These are phyloP conservation scores for Phaseolus coccineus DNA, from an alignment of 331 rosid species.

Conservation along the genomic window DNA sequence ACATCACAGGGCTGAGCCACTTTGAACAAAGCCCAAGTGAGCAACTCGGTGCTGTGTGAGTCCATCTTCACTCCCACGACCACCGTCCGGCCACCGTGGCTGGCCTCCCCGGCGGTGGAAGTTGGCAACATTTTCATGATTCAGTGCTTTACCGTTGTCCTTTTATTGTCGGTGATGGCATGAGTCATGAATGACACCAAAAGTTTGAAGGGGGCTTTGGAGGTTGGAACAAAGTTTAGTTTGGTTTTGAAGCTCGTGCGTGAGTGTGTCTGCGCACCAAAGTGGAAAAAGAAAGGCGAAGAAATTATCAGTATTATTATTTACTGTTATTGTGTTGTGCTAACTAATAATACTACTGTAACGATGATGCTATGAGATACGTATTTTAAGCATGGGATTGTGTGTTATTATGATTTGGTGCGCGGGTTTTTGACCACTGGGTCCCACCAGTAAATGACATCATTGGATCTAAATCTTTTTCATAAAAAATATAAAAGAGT, in stretches of 20 bases:
- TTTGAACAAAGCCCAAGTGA: slow-evolving; percentile 88
- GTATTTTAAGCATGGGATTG: slow-evolving; percentile 5
- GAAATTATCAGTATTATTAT: slow-evolving; percentile 25
- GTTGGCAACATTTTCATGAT: slow-evolving; percentile 54
- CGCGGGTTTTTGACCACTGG: slow-evolving; percentile 11
- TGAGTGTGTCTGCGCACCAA: slow-evolving; percentile 38
- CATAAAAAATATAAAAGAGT: background rate
- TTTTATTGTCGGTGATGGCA: slow-evolving; percentile 42
- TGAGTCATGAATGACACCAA: background rate
- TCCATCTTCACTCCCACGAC: slow-evolving; percentile 83
- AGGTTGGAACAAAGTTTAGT: background rate
- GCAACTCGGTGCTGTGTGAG: slow-evolving; percentile 75
- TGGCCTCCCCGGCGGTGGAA: slow-evolving; percentile 47
- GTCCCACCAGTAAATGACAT: background rate
- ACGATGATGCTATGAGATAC: background rate
- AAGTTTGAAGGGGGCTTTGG: background rate
- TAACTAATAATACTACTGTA: too few relatives aligned
- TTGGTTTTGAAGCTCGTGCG: slow-evolving; percentile 47
- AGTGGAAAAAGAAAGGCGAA: slow-evolving; percentile 36
- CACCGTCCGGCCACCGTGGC: slow-evolving; percentile 64
- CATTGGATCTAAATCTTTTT: background rate
- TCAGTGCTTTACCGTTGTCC: background rate
- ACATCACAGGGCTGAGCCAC: slow-evolving; percentile 82
- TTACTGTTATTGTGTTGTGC: background rate
- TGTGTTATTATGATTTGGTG: background rate